phyloP scores from a whole-genome alignment of 768 basidiomycete species.

The Daedaleopsis sinensis region DNA sequence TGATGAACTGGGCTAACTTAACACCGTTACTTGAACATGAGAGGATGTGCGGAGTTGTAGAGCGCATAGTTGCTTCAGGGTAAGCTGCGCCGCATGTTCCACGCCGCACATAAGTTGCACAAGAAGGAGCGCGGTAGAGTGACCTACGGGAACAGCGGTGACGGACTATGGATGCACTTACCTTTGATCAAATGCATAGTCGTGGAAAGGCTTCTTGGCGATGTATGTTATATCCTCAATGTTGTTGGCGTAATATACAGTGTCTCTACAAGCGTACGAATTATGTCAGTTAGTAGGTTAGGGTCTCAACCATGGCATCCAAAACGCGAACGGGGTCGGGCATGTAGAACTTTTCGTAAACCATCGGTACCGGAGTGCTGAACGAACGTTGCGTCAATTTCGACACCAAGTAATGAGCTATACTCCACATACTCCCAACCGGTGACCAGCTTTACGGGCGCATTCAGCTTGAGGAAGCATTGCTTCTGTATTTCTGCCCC shows the following conservation, averaged over 20 bases:
- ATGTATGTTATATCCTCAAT: neutral
- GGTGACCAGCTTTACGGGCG: constrained; percentile 83
- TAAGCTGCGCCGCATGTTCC: too few species aligned
- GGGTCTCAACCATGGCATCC: constrained; percentile 83
- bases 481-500: constrained; percentile 88
- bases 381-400: constrained; percentile 4
- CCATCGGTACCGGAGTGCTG: constrained; percentile 82
- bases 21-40: too few species aligned
- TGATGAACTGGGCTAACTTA: too few species aligned
- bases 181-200: too few species aligned
- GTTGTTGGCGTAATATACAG: constrained; percentile 8
- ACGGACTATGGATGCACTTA: too few species aligned
- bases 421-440: constrained; percentile 87
- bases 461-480: constrained; percentile 86
- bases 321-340: constrained; percentile 85
- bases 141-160: too few species aligned
- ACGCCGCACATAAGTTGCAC: too few species aligned
- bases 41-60: too few species aligned
- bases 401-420: neutral
- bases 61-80: too few species aligned
- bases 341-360: constrained; percentile 91
- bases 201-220: too few species aligned
- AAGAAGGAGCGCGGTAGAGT: too few species aligned
- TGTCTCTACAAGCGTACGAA: neutral
- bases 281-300: constrained; percentile 55